A percentile compares a stretch with the other conserved stretches of the same genome.
Conservation (phyloP, 148 eudicot genomes). For the Vaccinium corymbosum region DNA sequence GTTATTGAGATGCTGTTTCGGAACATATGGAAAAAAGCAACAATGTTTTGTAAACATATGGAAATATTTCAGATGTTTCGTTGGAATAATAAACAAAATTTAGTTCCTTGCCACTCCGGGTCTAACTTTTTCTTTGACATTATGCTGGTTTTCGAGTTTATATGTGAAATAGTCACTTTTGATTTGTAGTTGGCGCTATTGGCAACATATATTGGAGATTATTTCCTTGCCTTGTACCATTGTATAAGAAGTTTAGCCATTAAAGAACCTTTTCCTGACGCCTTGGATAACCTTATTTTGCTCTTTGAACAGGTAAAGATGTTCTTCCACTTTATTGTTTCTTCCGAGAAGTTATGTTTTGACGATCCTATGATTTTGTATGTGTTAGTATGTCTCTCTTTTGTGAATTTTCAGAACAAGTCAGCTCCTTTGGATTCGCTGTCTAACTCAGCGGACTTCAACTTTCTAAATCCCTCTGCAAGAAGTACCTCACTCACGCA, state of each 20-base stretch:
- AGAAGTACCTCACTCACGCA: conserved; percentile 27
- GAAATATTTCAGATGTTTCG: neutral
- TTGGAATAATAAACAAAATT: neutral
- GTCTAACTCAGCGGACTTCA: conserved; percentile 35
- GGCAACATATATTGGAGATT: conserved; percentile 73
- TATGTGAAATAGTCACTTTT: conserved; percentile 16
- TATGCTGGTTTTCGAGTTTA: neutral
- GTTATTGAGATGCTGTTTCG: neutral
- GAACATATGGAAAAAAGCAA: neutral
- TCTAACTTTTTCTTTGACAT: neutral
- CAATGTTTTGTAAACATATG: neutral
- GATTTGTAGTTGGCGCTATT: conserved; percentile 75
- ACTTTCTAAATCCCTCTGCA: conserved; percentile 57
- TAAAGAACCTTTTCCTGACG: conserved; percentile 94
- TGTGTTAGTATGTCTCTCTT: neutral
- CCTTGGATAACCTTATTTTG: conserved; percentile 64
- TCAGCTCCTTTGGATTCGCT: conserved; percentile 49
- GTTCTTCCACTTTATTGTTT: conserved; percentile 12
- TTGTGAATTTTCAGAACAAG: conserved; percentile 70
- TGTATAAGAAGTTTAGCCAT: conserved; percentile 85
- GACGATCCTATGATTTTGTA: neutral
- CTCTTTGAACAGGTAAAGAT: conserved; percentile 80
- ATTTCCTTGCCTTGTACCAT: conserved; percentile 87
- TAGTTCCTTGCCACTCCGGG: neutral
- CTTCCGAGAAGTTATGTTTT: neutral